Evolutionary conservation across 331 rosid species (phyloP).

Genomic region (Arachis monticola): DNA sequence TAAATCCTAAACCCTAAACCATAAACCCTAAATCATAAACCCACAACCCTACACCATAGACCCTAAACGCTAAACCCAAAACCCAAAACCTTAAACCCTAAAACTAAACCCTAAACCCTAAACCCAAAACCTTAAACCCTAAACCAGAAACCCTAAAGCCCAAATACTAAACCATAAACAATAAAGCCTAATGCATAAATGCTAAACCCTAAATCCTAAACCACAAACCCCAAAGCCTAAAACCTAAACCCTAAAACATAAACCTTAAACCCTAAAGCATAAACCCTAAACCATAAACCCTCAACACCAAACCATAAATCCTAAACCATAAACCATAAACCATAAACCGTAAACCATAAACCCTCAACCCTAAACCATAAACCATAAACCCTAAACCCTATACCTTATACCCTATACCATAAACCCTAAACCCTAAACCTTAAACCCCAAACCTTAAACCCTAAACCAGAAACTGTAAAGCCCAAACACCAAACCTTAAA

Average conservation of each 20-base stretch:
- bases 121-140: slow-evolving; percentile 9
- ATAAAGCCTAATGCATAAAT: neutral
- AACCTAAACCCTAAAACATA: neutral
- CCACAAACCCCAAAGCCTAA: slow-evolving; percentile 1
- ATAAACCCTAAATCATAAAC: neutral
- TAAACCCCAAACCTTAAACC: neutral
- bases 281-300: neutral
- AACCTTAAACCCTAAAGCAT: neutral
- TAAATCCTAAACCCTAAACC: neutral
- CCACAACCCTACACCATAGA: neutral
- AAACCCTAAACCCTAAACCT: neutral
- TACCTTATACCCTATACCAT: neutral
- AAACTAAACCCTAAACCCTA: slow-evolving; percentile 5
- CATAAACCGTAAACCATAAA: neutral
- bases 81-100: slow-evolving; percentile 9
- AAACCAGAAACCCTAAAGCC: neutral
- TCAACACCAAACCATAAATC: slow-evolving; percentile 7
- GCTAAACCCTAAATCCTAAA: neutral
- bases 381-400: neutral
- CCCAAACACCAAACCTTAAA: neutral
- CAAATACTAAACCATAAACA: neutral
- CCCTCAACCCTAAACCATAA: neutral
- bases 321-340: neutral
- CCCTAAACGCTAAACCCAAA: slow-evolving; percentile 9
- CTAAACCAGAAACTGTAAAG: neutral